Conservation (phyloP, 1,139 yeast genomes). For the Kurtzmaniella quercitrusa region DNA sequence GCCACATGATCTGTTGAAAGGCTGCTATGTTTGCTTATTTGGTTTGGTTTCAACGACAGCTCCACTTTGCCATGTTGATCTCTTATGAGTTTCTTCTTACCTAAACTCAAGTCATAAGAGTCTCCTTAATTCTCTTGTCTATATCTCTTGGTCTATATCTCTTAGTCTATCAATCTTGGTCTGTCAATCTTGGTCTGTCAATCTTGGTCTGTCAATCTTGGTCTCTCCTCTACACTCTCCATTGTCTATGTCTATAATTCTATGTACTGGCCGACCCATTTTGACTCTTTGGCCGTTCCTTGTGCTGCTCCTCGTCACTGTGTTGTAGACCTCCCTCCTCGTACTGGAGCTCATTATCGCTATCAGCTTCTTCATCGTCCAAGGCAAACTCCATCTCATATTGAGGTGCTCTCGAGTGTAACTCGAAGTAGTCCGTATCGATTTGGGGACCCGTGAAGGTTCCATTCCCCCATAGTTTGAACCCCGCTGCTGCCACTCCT, state of each 20-base stretch:
- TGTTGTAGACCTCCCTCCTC: conserved; percentile 9
- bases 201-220: too few relatives aligned
- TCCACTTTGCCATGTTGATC: too few relatives aligned
- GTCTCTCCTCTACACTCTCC: too few relatives aligned
- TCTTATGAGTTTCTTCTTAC: too few relatives aligned
- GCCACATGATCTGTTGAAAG: too few relatives aligned
- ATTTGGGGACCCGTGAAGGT: conserved; percentile 64
- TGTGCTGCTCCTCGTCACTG: conserved; percentile 11
- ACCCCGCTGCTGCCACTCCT: conserved; percentile 45
- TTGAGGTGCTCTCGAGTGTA: conserved; percentile 14
- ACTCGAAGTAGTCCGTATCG: conserved; percentile 46
- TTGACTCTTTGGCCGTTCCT: not conserved
- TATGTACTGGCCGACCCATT: not conserved
- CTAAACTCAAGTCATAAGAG: too few relatives aligned
- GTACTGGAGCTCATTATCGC: not conserved
- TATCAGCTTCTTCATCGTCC: conserved; percentile 1
- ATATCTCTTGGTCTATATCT: too few relatives aligned
- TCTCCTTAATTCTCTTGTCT: too few relatives aligned
- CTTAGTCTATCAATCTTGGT: too few relatives aligned
- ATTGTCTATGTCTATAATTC: not conserved
- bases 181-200: too few relatives aligned
- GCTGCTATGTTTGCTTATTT: too few relatives aligned
- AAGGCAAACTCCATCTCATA: conserved; percentile 4
- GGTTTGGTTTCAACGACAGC: too few relatives aligned
- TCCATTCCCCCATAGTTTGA: conserved; percentile 54